Evolutionary conservation across 169 alveolate genomes (phyloP), one percentile per base, ranked within the genome.

Genomic region (Plasmodium vivax): DNA sequence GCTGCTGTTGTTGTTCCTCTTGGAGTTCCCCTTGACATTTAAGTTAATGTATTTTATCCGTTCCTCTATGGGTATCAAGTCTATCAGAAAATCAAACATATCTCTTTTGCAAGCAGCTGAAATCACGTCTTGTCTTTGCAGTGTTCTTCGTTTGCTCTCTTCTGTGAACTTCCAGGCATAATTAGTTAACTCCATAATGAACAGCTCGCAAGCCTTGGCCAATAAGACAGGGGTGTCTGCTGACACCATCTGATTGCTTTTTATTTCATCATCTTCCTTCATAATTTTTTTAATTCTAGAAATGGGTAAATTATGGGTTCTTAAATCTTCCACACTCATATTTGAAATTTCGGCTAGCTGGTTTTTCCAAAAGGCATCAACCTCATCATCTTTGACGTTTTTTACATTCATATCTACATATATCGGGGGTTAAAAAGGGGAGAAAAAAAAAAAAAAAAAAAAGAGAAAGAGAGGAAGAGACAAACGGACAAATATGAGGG

Each of bases 121-220:
- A 27, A 88, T 85, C 51, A 96, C 95, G 73, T 96, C 98, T 73
- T 96, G 98, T 96, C 83, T 98, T 85, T 97, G 98, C 54, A 98
- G 96, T 23, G 99, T 98, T 95, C 98, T 97, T 92, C 99, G 96
- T 92, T 97, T 97, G 27, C 97, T 95, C 94, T 97, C 98, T 77
- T 97, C 97, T n/a, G 99, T 98, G 84, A 97, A 98, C 34, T 96
- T 95, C 98, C 99, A 98, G 0, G 99, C 98, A 84, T 98, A 96
- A 85, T 96, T 97, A 19, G 99, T 98, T 95, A 98, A 93, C 92
- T 98, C 99, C 93, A 97, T 98, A 74, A 98, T 98, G 93, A 98
- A 98, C 97, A 98, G 95, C 95, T 98, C 99, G 87, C 99, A 98
- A 30, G 99, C 99, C 92, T 98, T 98, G 6, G 99, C 99, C 96